Evolutionary conservation across 2,329 filamentous ascomycete species (phyloP), one percentile per base, ranked within the genome.

Genomic region (Cytospora mali): DNA sequence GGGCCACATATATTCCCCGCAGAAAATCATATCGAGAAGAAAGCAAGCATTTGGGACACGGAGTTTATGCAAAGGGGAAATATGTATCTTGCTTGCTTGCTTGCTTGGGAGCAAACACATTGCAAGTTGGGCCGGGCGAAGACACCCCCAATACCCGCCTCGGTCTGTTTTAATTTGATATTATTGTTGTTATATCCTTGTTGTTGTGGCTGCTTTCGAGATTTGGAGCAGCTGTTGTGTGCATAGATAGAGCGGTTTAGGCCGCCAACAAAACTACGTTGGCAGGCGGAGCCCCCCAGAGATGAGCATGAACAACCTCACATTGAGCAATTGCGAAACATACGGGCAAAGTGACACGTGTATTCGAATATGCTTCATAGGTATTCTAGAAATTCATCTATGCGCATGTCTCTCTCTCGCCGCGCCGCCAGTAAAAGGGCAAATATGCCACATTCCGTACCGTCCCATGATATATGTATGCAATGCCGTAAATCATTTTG

Each of bases 391-490:
- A 46, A 54, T 18, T 33, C 33, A 18, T 14, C 1, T 39, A 7
- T 39, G 5, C 13, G 16, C n/a, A 25, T 48, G 29, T n/a, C 25
- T 35, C 25, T 16, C 6, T 31, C 14, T 9, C 6, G 48, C 28
- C n/a, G 6, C 6, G 46, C 33, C n/a, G n/a, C 31, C 49, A n/a
- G n/a, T 6, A 33, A n/a, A n/a, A n/a, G n/a, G 33, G 42, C 16
- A 21, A 49, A 23, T 13, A n/a, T 25, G 39, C 35, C 53, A 54
- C 50, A 11, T 33, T 11, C 28, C 29, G 10, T n/a, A n/a, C 53
- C 31, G 14, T 54, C 62, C 27, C 31, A 35, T 54, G 58, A 28
- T 48, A 61, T n/a, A n/a, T n/a, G n/a, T n/a, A n/a, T 64, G 58
- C 58, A 49, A 63, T 58, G 51, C 51, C 50, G n/a, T 31, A 6